Conservation (phyloP, 2,329 filamentous ascomycete genomes). For the Pseudopithomyces chartarum region DNA sequence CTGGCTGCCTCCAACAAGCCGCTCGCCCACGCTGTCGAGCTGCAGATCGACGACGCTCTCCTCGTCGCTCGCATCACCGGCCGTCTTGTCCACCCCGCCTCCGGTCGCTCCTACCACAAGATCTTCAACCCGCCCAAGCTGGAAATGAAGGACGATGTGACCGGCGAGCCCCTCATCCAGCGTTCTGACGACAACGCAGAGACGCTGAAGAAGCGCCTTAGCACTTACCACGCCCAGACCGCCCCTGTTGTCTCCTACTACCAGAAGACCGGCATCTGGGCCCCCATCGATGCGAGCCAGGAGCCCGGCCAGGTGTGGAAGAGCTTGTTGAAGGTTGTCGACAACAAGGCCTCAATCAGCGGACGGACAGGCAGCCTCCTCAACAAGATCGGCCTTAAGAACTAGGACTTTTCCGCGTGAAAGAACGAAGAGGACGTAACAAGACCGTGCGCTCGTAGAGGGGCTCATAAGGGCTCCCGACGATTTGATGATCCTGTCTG, state of each 20-base stretch:
- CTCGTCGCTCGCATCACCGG: constrained; percentile 96
- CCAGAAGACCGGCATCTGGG: constrained; percentile 97
- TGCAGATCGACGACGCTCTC: constrained; percentile 93
- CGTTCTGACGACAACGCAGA: constrained; percentile 96
- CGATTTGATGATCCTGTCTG: constrained; percentile 16
- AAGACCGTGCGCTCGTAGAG: background rate
- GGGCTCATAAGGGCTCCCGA: constrained; percentile 1
- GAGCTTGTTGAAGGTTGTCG: constrained; percentile 83
- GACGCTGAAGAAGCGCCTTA: constrained; percentile 90
- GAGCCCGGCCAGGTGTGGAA: constrained; percentile 96
- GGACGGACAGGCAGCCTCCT: constrained; percentile 52
- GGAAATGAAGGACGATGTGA: constrained; percentile 93
- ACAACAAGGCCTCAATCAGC: constrained; percentile 54
- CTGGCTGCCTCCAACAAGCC: constrained; percentile 76
- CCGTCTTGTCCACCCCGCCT: constrained; percentile 92
- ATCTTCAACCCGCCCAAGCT: constrained; percentile 98
- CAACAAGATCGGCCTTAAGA: constrained; percentile 60
- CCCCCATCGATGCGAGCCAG: constrained; percentile 92
- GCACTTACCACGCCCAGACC: constrained; percentile 94
- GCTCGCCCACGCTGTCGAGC: constrained; percentile 93
- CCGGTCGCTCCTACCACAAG: constrained; percentile 95
- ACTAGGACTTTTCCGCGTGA: constrained; percentile 39
- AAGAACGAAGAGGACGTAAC: background rate
- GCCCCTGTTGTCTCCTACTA: constrained; percentile 93
- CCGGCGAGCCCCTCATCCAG: constrained; percentile 94